These are phyloP conservation scores for Fusarium sp. DNA, from an alignment of 2,329 filamentous ascomycete species.

Conservation along the genomic window DNA sequence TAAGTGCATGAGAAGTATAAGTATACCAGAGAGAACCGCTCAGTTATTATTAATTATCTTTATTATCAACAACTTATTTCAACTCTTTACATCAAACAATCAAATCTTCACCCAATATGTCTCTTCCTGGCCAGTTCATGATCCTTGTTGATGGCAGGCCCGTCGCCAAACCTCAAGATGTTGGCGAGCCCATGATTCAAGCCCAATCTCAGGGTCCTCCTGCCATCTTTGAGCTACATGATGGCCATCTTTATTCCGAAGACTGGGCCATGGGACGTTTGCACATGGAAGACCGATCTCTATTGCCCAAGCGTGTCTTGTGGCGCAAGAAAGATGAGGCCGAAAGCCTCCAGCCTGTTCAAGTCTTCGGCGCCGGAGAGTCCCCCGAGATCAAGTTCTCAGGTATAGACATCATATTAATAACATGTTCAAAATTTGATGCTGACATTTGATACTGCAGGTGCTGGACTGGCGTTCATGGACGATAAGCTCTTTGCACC, in stretches of 20 bases:
- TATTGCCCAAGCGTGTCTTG: constrained; percentile 7
- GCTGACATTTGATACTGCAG: background rate
- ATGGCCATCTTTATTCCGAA: background rate
- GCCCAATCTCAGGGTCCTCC: background rate
- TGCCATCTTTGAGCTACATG: constrained; percentile 14
- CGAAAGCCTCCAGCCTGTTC: background rate
- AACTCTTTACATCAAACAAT: no score
- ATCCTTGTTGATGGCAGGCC: constrained; percentile 18
- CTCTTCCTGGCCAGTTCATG: constrained; percentile 2
- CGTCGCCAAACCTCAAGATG: background rate
- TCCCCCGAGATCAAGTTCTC: background rate
- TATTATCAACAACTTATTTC: background rate
- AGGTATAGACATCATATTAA: background rate
- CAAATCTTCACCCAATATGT: background rate
- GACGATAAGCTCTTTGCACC: background rate
- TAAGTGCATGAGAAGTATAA: background rate
- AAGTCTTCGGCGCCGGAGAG: no score
- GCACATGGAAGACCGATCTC: background rate
- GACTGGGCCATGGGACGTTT: constrained; percentile 15
- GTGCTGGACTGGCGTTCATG: background rate
- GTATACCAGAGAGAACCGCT: background rate
- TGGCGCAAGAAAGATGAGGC: background rate
- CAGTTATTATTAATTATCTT: no score
- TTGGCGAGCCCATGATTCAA: background rate
- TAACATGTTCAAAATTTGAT: rapidly evolving